Base-by-base conservation (phyloP, 2,329 filamentous ascomycete genomes). In the Colletotrichum magnum region DNA sequence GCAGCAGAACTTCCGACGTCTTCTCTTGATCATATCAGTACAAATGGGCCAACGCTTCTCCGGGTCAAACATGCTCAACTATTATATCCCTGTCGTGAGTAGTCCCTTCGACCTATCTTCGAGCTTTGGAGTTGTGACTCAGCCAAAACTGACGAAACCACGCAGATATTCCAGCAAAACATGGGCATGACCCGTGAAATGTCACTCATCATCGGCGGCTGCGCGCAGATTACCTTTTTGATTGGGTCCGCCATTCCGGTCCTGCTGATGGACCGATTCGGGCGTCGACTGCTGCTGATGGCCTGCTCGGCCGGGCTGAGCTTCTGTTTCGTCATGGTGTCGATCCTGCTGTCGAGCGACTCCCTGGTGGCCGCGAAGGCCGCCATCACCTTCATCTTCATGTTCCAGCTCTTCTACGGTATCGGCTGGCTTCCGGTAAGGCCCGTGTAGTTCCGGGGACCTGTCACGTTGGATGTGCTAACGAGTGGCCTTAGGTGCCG, bases 131-230 rank as follows among this genome's bases (percentile, higher is more conserved):
- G 13, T 26, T 28, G 21, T 6, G 13, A 12, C 16, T 52, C 13
- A 52, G 12, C 6, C 4, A 32, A 16, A 16, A 32, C 50, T 52
- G 7, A 32, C 50, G 6, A 12, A 26, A 21, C 4, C 10, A 6
- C 32, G 7, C 16, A 79, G 0, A 78, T 84, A 21, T 81, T 81
- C 54, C 73, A 82, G 51, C 71, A 78, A 1, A 78, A 76, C 10
- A 82, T 84, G 77, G 72, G 76, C 2, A 69, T 85, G 4, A 75
- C 76, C 13, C 80, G 83, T 2, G 81, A 86, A n/a, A 76, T 88
- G 41, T 85, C 86, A 39, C 77, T 89, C 47, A 81, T 89, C 5
- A 77, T 89, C 1, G 86, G 85, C 24, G 87, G 87, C 4, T 80
- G 77, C 59, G 79, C 77, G 36, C 78, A 78, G 24, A 76, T 77